phyloP scores from a whole-genome alignment of 345 rosid species.

The Boechera divaricarpa region DNA sequence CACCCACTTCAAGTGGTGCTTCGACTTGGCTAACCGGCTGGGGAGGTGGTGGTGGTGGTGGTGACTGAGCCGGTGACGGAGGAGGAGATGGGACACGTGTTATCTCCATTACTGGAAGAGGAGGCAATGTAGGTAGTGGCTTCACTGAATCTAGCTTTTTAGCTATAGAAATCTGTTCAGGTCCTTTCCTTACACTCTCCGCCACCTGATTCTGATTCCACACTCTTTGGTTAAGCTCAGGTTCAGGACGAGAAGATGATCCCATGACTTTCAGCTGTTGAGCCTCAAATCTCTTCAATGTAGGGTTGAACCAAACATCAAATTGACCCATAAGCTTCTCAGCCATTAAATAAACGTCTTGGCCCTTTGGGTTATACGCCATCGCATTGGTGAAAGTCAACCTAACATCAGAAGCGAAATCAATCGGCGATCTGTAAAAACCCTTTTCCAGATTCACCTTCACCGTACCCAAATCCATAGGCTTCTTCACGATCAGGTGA shows the following conservation, averaged over 20 bases:
- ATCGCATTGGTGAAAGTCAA: slow-evolving; percentile 78
- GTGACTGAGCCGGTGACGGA: slow-evolving; percentile 26
- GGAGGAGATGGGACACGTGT: slow-evolving; percentile 32
- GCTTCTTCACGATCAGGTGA: slow-evolving; percentile 58
- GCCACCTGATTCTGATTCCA: slow-evolving; percentile 33
- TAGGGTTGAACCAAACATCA: slow-evolving; percentile 54
- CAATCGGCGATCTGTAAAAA: slow-evolving; percentile 60
- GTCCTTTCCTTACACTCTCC: slow-evolving; percentile 41
- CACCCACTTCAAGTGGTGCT: slow-evolving; percentile 39
- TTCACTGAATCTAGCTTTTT: slow-evolving; percentile 45
- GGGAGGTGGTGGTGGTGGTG: slow-evolving; percentile 9
- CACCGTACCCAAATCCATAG: slow-evolving; percentile 87
- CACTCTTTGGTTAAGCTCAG: slow-evolving; percentile 24
- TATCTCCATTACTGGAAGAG: slow-evolving; percentile 32
- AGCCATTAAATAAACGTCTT: slow-evolving; percentile 64
- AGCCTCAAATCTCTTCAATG: slow-evolving; percentile 41
- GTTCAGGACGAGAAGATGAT: slow-evolving; percentile 35
- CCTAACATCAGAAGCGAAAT: slow-evolving; percentile 75
- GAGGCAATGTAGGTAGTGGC: slow-evolving; percentile 39
- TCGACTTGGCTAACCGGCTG: slow-evolving; percentile 32
- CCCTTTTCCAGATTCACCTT: slow-evolving; percentile 58
- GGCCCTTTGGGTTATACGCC: slow-evolving; percentile 76
- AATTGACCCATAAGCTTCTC: slow-evolving; percentile 59
- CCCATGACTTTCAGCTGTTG: slow-evolving; percentile 35
- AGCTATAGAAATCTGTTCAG: slow-evolving; percentile 45